These are phyloP conservation scores for Geranium incanum DNA, from an alignment of 441 rosid species.

Conservation along the genomic window DNA sequence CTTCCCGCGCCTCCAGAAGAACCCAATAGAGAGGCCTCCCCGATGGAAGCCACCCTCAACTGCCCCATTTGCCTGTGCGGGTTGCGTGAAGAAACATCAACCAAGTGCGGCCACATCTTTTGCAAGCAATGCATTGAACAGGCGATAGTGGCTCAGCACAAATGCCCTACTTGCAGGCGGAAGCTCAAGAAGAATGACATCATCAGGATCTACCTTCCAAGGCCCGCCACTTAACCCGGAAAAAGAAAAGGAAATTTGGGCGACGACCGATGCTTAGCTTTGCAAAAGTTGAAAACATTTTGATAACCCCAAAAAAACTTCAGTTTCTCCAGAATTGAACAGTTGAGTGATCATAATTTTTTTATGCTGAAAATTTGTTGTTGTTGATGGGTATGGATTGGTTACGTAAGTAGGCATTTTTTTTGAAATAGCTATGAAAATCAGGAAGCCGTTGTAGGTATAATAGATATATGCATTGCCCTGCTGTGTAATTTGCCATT, in stretches of 20 bases:
- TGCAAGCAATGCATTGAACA: background rate
- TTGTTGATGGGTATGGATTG: too few relatives aligned
- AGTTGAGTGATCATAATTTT: background rate
- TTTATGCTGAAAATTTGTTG: too few relatives aligned
- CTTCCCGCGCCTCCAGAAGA: background rate
- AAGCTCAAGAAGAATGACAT: constrained; percentile 4
- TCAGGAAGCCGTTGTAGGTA: too few relatives aligned
- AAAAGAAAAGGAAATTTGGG: background rate
- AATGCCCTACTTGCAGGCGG: constrained; percentile 5
- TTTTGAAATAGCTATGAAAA: too few relatives aligned
- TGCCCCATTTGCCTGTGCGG: background rate
- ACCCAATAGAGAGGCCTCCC: background rate
- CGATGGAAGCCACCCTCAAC: background rate
- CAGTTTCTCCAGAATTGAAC: background rate
- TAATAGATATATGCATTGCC: too few relatives aligned
- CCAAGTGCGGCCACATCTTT: background rate
- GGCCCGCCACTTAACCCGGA: background rate
- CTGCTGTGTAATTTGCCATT: too few relatives aligned
- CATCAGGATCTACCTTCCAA: constrained; percentile 4
- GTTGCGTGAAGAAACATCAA: background rate
- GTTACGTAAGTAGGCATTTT: too few relatives aligned
- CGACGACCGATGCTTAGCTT: background rate
- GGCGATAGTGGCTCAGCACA: background rate
- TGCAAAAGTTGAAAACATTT: background rate
- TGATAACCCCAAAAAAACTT: background rate